Conservation (phyloP, 2,329 filamentous ascomycete species). For the Xylaria sp. region DNA sequence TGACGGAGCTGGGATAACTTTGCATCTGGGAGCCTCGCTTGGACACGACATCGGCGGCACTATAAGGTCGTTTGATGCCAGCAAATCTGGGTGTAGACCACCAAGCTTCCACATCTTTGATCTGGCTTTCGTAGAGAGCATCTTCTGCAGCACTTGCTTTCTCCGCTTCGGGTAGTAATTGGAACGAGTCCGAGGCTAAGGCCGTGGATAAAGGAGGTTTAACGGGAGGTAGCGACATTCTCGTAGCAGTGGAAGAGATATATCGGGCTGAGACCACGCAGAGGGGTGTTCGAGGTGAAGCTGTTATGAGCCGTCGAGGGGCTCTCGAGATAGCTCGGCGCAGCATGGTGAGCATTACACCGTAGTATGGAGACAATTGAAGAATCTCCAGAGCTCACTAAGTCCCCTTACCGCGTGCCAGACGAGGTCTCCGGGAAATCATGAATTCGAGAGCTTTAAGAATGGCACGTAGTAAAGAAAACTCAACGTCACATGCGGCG, state of each 20-base stretch:
- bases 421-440: neutral
- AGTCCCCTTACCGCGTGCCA: neutral
- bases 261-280: conserved; percentile 45
- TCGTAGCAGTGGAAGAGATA: conserved; percentile 55
- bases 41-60: conserved; percentile 88
- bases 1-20: conserved; percentile 89
- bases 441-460: neutral
- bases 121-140: conserved; percentile 82
- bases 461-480: neutral
- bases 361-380: neutral
- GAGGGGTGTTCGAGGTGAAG: conserved; percentile 39
- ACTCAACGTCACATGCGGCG: conserved; percentile 17
- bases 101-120: conserved; percentile 89
- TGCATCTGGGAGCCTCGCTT: conserved; percentile 91
- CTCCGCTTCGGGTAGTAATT: conserved; percentile 79
- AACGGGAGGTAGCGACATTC: conserved; percentile 67
- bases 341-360: conserved; percentile 43
- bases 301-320: conserved; percentile 41
- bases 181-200: conserved; percentile 81
- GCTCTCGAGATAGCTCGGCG: conserved; percentile 45
- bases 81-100: conserved; percentile 87
- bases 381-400: conserved; percentile 6
- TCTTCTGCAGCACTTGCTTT: conserved; percentile 88
- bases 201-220: conserved; percentile 70
- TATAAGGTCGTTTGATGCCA: conserved; percentile 92